Evolutionary conservation across 2,329 filamentous ascomycete species (phyloP).

Genomic region (Fusarium torulosum): DNA sequence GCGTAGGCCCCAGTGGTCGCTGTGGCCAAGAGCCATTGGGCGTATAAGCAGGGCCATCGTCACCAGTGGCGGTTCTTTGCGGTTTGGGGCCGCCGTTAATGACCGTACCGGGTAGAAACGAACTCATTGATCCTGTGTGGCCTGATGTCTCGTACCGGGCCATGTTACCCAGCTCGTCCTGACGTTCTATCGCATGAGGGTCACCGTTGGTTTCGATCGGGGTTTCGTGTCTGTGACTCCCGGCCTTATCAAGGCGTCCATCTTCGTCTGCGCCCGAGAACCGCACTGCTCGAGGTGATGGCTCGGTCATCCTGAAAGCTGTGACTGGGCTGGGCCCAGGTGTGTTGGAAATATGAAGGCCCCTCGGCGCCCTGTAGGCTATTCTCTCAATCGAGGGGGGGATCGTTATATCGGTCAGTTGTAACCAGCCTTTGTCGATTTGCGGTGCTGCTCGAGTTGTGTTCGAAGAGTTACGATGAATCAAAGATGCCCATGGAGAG

Average conservation of each 20-base stretch:
- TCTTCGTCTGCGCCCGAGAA: constrained; percentile 66
- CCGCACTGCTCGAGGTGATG: constrained; percentile 67
- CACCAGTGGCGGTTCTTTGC: constrained; percentile 54
- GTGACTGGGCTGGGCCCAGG: constrained; percentile 32
- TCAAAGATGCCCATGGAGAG: constrained; percentile 45
- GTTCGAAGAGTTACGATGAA: constrained; percentile 35
- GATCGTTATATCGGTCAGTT: background rate
- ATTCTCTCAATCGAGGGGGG: constrained; percentile 24
- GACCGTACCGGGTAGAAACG: constrained; percentile 56
- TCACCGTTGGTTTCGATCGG: constrained; percentile 53
- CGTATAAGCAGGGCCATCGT: constrained; percentile 47
- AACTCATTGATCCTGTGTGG: constrained; percentile 58
- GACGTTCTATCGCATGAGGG: constrained; percentile 61
- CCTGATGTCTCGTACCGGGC: constrained; percentile 59
- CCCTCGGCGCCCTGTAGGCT: constrained; percentile 39
- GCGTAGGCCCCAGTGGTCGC: constrained; percentile 75
- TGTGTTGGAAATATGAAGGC: constrained; percentile 37
- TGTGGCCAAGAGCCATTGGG: constrained; percentile 64
- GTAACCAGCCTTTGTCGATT: constrained; percentile 21
- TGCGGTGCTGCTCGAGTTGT: constrained; percentile 31
- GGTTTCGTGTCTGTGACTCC: constrained; percentile 52
- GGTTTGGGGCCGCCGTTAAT: constrained; percentile 58
- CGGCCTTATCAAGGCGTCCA: constrained; percentile 57
- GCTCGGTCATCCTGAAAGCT: constrained; percentile 56
- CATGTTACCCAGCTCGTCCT: constrained; percentile 62